Base-by-base conservation (phyloP, 495 filamentous ascomycete genomes). In the Astrocystis sublimbata region DNA sequence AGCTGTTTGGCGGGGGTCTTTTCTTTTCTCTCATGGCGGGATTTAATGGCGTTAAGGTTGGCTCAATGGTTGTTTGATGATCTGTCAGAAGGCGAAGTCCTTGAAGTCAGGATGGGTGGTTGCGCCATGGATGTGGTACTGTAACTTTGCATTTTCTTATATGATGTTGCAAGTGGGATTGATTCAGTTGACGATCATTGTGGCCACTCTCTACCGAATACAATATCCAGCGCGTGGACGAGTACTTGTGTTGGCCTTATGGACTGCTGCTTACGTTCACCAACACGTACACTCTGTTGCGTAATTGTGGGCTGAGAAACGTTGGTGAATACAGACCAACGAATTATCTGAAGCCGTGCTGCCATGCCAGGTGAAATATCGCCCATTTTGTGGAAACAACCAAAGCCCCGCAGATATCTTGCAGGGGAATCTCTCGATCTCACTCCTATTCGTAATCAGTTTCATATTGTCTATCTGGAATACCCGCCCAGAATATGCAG, bases 11-110 rank as follows among this genome's bases (percentile, higher is more conserved):
- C 0, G 31, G 26, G 6, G 50, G 5, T 2, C 17, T 31, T 45
- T 24, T 41, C 12, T 6, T 9, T 36, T 23, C 31, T 23, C 10
- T 28, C n/a, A 36, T 30, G 30, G 41, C 9, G 60, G 60, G 31
- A n/a, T 45, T 19, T 38, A 6, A 40, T 17, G 60, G 60, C 60
- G 60, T 62, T 62, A 47, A 31, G 40, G 40, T 41, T 53, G 46
- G 28, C 54, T 54, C 59, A 51, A 17, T 42, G 28, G 13, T 28
- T 49, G 45, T 47, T 28, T 49, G 45, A 33, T 40, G 38, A 23
- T 23, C 38, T 19, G 23, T 45, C 26, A 15, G 40, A 7, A 24
- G 55, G 26, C 28, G 55, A 58, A 15, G 40, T 17, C 0, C 30
- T 33, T 12, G 30, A 52, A 30, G 17, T n/a, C n/a, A 9, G 19